A percentile compares a stretch with the other conserved stretches of the same genome.
Evolutionary conservation across 179 eudicot species (phyloP).

Genomic region (Beta corolliflora): DNA sequence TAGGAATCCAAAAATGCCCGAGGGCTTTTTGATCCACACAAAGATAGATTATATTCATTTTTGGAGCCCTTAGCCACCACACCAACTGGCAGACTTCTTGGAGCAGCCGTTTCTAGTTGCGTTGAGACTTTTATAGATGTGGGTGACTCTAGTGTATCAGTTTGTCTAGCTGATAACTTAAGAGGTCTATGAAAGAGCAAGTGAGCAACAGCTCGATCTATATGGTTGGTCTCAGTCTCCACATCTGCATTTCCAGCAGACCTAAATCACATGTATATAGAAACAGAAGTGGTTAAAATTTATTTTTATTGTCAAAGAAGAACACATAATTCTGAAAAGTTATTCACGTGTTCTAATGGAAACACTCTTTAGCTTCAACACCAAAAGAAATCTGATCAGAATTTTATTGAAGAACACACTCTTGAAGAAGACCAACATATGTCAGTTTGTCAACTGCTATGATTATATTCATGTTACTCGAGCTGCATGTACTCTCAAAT

Average conservation of each 20-base stretch:
- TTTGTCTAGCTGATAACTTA: constrained; percentile 44
- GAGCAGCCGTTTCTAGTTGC: constrained; percentile 30
- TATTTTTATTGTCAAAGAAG: not conserved
- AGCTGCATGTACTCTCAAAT: too few species aligned
- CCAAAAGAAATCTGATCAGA: not conserved
- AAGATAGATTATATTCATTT: constrained; percentile 29
- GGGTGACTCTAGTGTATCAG: constrained; percentile 57
- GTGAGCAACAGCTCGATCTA: constrained; percentile 83
- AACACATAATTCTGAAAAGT: not conserved
- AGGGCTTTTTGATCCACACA: constrained; percentile 33
- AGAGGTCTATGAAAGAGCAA: constrained; percentile 72
- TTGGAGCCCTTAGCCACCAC: constrained; percentile 32
- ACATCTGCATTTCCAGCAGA: constrained; percentile 35
- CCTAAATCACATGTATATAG: constrained; percentile 26
- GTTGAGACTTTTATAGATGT: constrained; percentile 34
- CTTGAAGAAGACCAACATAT: not conserved
- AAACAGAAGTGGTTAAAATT: not conserved
- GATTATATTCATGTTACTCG: too few species aligned
- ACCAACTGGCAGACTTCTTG: constrained; percentile 34
- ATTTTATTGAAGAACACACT: not conserved
- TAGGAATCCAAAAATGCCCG: constrained; percentile 18
- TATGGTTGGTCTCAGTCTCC: constrained; percentile 75
- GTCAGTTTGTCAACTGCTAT: not conserved
- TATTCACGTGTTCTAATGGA: not conserved
- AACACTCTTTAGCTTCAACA: not conserved